Evolutionary conservation across 352 stramenopile species (phyloP), one percentile per base, ranked within the genome.

Genomic region (Pythium coloratum): DNA sequence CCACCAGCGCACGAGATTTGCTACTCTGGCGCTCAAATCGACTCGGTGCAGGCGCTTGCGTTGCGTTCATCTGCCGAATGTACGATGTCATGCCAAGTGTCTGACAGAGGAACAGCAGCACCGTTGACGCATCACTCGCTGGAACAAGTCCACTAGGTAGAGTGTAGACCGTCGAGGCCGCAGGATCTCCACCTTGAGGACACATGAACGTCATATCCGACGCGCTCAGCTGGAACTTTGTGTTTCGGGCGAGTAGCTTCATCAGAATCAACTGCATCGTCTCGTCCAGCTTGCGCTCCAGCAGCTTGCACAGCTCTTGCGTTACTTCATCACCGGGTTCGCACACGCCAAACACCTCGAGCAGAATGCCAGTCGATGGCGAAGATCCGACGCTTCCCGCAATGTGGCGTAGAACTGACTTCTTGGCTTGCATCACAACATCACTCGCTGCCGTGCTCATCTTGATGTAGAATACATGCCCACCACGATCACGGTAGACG

Each of bases 391-490:
- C 36, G 18, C 59, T 59, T 18, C 8, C 54, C 0, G 34, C 47
- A 14, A 38, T 20, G 13, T 20, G 51, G 9, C 59, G 36, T 9
- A 59, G 20, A 3, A 38, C 65, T 26, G 60, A 47, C 13, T 58
- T 2, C 46, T 61, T 38, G 59, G 28, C 26, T 3, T 67, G 57
- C 10, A 66, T 68, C 10, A 62, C 32, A 5, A 26, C 30, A 38
- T 70, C 44, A 42, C 50, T 63, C 9, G 60, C 50, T 6, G 49
- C 54, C 7, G 64, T 50, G 44, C 84, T 89, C 67, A 95, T 92
- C 59, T 92, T 92, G 75, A 96, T 93, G 67, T 96, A 96, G 72
- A 95, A 96, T 20, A 95, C 89, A 53, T 95, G 84, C 3, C 89
- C 87, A 24, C 86, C 82, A 5, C 86, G 84, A 69, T 96, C 87